Evolutionary conservation across 495 filamentous ascomycete genomes (phyloP).

Genomic region (Venustampulla echinocandica): DNA sequence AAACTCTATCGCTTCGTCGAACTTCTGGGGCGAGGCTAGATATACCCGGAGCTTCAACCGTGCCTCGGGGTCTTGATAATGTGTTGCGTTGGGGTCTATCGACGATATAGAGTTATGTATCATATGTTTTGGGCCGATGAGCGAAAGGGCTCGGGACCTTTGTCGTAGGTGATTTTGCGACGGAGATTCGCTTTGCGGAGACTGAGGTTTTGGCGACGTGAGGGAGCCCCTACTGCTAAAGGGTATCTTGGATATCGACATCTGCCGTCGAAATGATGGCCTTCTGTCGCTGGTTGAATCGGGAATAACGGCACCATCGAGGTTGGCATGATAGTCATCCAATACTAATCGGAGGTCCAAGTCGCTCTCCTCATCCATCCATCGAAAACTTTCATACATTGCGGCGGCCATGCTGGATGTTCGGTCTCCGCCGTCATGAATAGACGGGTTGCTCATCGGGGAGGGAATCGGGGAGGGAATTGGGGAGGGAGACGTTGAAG

Average conservation of each 20-base stretch:
- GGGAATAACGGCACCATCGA: slow-evolving; percentile 29
- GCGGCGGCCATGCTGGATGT: slow-evolving; percentile 10
- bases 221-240: slow-evolving; percentile 37
- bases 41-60: slow-evolving; percentile 82
- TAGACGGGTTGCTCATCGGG: slow-evolving; percentile 10
- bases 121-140: slow-evolving; percentile 38
- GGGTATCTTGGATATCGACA: slow-evolving; percentile 46
- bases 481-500: too few species aligned
- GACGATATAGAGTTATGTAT: slow-evolving; percentile 32
- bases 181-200: slow-evolving; percentile 12
- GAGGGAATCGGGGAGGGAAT: slow-evolving; percentile 2
- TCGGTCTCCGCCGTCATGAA: slow-evolving; percentile 15
- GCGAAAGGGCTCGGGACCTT: slow-evolving; percentile 40
- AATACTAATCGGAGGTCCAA: slow-evolving; percentile 58
- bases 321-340: slow-evolving; percentile 45
- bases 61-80: slow-evolving; percentile 88
- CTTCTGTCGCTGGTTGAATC: slow-evolving; percentile 31
- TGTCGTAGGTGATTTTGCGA: slow-evolving; percentile 26
- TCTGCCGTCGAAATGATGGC: slow-evolving; percentile 42
- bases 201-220: slow-evolving; percentile 12
- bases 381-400: slow-evolving; percentile 63
- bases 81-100: slow-evolving; percentile 64
- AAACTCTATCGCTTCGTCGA: slow-evolving; percentile 90
- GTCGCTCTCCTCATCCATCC: slow-evolving; percentile 72
- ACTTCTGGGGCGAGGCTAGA: slow-evolving; percentile 84